Conservation (phyloP, 108 stramenopile species). For the Mayamaea pseudoterrestris region DNA sequence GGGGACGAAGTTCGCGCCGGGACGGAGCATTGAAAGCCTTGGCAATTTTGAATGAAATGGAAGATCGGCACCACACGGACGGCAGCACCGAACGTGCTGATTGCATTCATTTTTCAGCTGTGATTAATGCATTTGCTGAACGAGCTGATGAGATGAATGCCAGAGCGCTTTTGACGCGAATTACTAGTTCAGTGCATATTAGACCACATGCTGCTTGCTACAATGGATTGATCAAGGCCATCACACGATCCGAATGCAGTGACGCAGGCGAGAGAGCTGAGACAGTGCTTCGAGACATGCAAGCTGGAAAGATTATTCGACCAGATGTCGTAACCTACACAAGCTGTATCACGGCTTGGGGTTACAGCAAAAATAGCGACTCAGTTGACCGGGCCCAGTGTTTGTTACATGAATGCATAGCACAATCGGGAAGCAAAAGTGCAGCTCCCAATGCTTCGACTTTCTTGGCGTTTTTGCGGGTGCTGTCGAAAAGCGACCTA, state of each 20-base stretch:
- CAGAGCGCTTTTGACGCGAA: neutral
- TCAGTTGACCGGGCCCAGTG: neutral
- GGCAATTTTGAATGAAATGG: neutral
- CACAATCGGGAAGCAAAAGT: neutral
- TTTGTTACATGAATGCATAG: neutral
- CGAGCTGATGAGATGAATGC: neutral
- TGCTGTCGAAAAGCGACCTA: neutral
- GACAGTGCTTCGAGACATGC: neutral
- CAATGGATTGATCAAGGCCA: neutral
- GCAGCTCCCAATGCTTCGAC: neutral
- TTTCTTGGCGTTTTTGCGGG: neutral
- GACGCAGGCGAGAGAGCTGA: neutral
- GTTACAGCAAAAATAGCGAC: neutral
- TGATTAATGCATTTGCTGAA: neutral
- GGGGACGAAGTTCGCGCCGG: neutral
- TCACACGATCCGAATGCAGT: neutral
- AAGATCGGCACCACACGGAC: neutral
- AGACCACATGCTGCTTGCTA: neutral
- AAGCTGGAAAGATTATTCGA: neutral
- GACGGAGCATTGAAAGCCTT: neutral
- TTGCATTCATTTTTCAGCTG: neutral
- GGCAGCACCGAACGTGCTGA: neutral
- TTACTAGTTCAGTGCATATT: neutral
- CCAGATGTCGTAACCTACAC: neutral
- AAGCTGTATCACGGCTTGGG: neutral